Conservation (phyloP, 1,284 basidiomycete species). For the Sporisorium exsertum region DNA sequence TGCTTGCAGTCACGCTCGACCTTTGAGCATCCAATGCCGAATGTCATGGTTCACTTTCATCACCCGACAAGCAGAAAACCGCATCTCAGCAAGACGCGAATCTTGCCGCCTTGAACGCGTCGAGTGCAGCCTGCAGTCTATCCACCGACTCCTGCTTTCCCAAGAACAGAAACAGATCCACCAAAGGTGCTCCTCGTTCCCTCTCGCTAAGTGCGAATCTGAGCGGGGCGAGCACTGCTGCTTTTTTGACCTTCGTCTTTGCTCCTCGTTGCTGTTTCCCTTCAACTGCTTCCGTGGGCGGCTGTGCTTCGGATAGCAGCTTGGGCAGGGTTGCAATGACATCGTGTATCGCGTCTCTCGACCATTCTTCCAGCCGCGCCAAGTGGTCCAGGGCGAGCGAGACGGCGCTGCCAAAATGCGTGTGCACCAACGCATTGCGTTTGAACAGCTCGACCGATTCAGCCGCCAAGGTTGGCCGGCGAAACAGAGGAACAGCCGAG, state of each 20-base stretch:
- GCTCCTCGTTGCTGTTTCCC: not conserved
- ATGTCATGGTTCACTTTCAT: no score
- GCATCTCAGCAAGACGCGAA: not conserved
- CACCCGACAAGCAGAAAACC: no score
- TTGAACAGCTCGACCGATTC: slow-evolving; percentile 9
- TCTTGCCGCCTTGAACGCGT: slow-evolving; percentile 4
- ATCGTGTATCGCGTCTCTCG: slow-evolving; percentile 16
- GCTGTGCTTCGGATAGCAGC: slow-evolving; percentile 9
- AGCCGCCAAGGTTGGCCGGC: not conserved
- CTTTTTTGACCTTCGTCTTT: slow-evolving; percentile 40
- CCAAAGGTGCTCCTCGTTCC: slow-evolving; percentile 36
- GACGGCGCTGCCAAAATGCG: slow-evolving; percentile 21
- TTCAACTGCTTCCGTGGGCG: not conserved
- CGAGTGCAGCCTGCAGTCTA: slow-evolving; percentile 14
- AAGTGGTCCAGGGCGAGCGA: slow-evolving; percentile 7
- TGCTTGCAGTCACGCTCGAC: not conserved
- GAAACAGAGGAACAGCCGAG: slow-evolving; percentile 30
- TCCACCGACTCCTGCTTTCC: slow-evolving; percentile 15
- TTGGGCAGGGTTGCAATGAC: slow-evolving; percentile 28
- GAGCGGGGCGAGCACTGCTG: slow-evolving; percentile 38
- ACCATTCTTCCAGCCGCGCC: slow-evolving; percentile 9
- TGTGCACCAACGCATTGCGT: slow-evolving; percentile 15
- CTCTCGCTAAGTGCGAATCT: slow-evolving; percentile 39
- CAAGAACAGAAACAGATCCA: slow-evolving; percentile 40
- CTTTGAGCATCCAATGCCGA: not conserved